A percentile compares a stretch with the other conserved stretches of the same genome.
Evolutionary conservation across 2,329 filamentous ascomycete species (phyloP).

Genomic region (Pseudogymnoascus sp.): DNA sequence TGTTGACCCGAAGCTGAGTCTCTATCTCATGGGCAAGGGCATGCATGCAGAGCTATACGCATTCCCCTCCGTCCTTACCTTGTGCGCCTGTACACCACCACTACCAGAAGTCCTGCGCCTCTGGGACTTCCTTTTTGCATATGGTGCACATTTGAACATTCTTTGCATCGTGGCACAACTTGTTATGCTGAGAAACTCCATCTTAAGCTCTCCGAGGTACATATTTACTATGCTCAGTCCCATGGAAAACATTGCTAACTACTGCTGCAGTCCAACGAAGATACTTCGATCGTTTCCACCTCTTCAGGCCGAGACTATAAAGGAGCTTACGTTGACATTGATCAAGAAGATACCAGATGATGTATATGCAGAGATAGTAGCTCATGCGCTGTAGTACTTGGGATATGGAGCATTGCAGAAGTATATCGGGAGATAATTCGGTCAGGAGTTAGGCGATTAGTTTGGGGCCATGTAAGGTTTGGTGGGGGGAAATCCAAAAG

Average conservation of each 20-base stretch:
- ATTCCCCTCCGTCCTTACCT: slow-evolving; percentile 87
- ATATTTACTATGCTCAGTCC: slow-evolving; percentile 20
- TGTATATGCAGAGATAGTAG: slow-evolving; percentile 82
- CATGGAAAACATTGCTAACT: slow-evolving; percentile 20
- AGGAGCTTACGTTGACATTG: slow-evolving; percentile 76
- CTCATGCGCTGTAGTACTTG: slow-evolving; percentile 62
- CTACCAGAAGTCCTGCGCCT: slow-evolving; percentile 85
- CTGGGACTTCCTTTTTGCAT: slow-evolving; percentile 97
- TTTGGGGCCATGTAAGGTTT: not conserved
- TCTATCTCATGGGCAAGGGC: slow-evolving; percentile 77
- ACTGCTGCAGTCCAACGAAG: slow-evolving; percentile 68
- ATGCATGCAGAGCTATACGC: slow-evolving; percentile 93
- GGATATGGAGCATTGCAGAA: not conserved
- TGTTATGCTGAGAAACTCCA: slow-evolving; percentile 75
- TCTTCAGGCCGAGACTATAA: slow-evolving; percentile 75
- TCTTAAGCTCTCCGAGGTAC: slow-evolving; percentile 78
- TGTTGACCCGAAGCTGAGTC: slow-evolving; percentile 80
- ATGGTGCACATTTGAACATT: slow-evolving; percentile 90
- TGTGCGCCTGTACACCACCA: slow-evolving; percentile 93
- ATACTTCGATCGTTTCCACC: slow-evolving; percentile 81
- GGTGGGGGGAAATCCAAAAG: not conserved
- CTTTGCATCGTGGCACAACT: slow-evolving; percentile 94
- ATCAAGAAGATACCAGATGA: slow-evolving; percentile 86
- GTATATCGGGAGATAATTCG: not conserved
- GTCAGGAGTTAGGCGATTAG: not conserved